Percentiles rank a stretch among this genome's conserved stretches.
These are phyloP conservation scores for Elongisporangium undulatum DNA, from an alignment of 352 stramenopile genomes.

Conservation along the genomic window DNA sequence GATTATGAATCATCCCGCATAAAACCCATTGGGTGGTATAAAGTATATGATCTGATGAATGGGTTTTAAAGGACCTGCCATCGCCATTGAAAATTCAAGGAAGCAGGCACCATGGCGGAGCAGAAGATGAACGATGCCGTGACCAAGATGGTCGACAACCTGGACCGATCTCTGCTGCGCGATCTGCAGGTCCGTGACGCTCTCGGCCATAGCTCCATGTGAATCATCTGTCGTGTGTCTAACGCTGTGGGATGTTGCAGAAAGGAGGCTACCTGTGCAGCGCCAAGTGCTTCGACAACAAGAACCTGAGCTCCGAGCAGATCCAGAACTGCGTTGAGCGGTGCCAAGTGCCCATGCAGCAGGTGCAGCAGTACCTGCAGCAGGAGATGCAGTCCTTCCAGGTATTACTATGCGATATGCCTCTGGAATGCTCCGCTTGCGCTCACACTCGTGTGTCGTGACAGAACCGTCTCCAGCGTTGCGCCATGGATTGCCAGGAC, in stretches of 20 bases:
- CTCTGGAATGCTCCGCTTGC: neutral
- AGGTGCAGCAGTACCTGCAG: constrained; percentile 81
- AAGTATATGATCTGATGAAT: neutral
- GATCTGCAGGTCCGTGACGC: constrained; percentile 45
- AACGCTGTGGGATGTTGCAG: constrained; percentile 16
- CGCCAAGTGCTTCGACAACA: constrained; percentile 88
- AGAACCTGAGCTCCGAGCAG: constrained; percentile 70
- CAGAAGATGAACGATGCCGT: constrained; percentile 81
- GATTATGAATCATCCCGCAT: neutral
- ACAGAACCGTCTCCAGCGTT: constrained; percentile 77
- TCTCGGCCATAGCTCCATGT: no score
- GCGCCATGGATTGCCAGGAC: constrained; percentile 87
- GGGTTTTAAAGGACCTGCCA: neutral
- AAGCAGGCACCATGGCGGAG: constrained; percentile 48
- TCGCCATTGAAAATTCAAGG: neutral
- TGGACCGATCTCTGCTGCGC: constrained; percentile 73
- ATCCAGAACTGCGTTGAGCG: constrained; percentile 78
- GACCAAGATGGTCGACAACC: constrained; percentile 76
- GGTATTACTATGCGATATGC: constrained; percentile 8
- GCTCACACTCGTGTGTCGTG: neutral
- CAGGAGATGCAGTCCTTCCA: constrained; percentile 84
- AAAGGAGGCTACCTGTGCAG: constrained; percentile 79
- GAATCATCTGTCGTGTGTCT: neutral
- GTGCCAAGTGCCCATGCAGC: constrained; percentile 82
- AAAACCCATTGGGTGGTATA: no score